Evolutionary conservation across 352 stramenopile genomes (phyloP), one percentile per base, ranked within the genome.

Genomic region (Phytophthora capsici): DNA sequence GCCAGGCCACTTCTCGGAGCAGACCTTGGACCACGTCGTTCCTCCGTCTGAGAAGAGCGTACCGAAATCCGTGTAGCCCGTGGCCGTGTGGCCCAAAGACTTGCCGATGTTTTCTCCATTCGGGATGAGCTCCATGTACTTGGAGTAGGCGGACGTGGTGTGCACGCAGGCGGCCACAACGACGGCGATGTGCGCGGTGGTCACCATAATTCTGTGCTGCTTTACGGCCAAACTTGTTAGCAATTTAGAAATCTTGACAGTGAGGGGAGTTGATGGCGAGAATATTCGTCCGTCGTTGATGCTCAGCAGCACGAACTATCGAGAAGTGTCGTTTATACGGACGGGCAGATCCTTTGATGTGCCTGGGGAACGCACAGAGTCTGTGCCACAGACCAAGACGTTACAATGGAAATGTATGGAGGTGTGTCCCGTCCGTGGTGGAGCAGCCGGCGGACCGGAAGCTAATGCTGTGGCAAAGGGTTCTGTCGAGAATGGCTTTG

Each of bases 51-150:
- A 75, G 52, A 83, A 86, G 36, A 84, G 63, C 37, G 49, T 72
- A 51, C 74, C 77, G 49, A 86, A 86, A 23, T 75, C 71, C 12
- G 77, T 83, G 65, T 82, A 78, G n/a, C 52, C 55, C 22, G 38
- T 20, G 19, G 52, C 53, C 12, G 53, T 59, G 60, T 86, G 77
- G 17, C 74, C 74, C 41, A 86, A 55, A 32, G 45, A 12, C 65
- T 80, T 79, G 38, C 72, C 74, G 51, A 86, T 71, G 32, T 40
- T 72, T 3, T 76, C 58, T 52, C 77, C 77, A 63, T 86, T 86
- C 9, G 77, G 77, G 60, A 86, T 86, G 20, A 74, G 59, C 48
- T 56, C 46, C 58, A 55, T 54, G 52, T 77, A 77, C 45, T 54
- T 74, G 22, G 64, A 71, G 44, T 71, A 71, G 7, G 64, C 64